phyloP scores from a whole-genome alignment of 2,329 filamentous ascomycete genomes.

The Aspergillus calidoustus region DNA sequence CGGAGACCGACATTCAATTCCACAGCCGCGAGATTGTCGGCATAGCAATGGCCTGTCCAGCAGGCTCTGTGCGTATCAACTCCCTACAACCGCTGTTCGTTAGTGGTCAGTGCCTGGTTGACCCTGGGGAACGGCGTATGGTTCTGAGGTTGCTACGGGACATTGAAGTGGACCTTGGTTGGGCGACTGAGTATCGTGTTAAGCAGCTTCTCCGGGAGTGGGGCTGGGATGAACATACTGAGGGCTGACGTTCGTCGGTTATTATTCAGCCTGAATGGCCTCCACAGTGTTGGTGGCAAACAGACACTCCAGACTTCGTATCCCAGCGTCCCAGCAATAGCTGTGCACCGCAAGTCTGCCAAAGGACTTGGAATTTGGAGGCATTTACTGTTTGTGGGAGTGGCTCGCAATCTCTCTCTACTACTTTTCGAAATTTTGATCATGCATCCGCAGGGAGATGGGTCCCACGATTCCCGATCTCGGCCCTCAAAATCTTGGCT shows the following conservation, averaged over 20 bases:
- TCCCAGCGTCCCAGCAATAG: neutral
- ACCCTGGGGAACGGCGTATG: constrained; percentile 57
- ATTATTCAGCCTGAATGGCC: neutral
- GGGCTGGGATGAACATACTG: constrained; percentile 37
- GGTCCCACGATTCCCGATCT: neutral
- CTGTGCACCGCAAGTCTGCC: neutral
- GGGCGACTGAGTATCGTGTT: constrained; percentile 66
- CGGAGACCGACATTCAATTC: constrained; percentile 58
- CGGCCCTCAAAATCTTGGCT: neutral
- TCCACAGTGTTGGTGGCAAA: neutral
- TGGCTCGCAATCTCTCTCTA: neutral
- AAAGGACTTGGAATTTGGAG: neutral
- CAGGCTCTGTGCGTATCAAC: constrained; percentile 63
- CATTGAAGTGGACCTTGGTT: constrained; percentile 67
- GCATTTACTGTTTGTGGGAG: neutral
- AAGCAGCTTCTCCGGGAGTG: constrained; percentile 54
- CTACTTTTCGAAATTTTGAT: neutral
- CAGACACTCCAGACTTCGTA: neutral
- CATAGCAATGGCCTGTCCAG: constrained; percentile 62
- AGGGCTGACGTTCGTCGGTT: neutral
- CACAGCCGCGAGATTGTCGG: constrained; percentile 67
- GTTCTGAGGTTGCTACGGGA: constrained; percentile 61
- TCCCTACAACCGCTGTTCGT: constrained; percentile 66
- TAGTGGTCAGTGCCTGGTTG: constrained; percentile 64
- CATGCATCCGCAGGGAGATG: neutral